These are phyloP conservation scores for Rachicladosporium sp. DNA, from an alignment of 2,329 filamentous ascomycete species.

Conservation along the genomic window DNA sequence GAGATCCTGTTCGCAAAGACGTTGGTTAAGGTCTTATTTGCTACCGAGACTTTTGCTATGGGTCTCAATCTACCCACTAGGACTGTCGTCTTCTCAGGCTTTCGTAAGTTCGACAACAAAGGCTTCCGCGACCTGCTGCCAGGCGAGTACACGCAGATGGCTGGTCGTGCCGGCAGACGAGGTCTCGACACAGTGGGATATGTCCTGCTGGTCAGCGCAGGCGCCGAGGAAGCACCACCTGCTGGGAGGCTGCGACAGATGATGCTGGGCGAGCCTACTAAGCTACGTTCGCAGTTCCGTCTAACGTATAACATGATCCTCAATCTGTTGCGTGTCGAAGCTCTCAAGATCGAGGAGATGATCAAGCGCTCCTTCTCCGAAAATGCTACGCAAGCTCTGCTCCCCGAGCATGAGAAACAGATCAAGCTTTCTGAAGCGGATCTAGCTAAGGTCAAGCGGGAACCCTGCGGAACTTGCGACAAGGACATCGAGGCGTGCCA, in stretches of 20 bases:
- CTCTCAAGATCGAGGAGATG: conserved; percentile 98
- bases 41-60: conserved; percentile 98
- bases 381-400: conserved; percentile 84
- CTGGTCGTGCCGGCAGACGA: conserved; percentile 81
- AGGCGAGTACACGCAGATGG: conserved; percentile 98
- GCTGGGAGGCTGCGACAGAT: conserved; percentile 75
- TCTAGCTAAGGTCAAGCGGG: conserved; percentile 77
- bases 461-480: conserved; percentile 73
- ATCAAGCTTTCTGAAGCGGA: conserved; percentile 87
- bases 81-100: conserved; percentile 95
- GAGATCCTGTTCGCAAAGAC: conserved; percentile 94
- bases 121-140: conserved; percentile 82
- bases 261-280: conserved; percentile 92
- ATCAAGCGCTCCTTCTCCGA: conserved; percentile 99
- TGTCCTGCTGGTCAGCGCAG: conserved; percentile 79
- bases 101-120: conserved; percentile 90
- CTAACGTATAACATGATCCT: conserved; percentile 99
- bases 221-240: conserved; percentile 76
- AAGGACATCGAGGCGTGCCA: conserved; percentile 69
- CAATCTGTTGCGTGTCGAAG: conserved; percentile 87
- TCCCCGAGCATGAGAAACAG: conserved; percentile 91
- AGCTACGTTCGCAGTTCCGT: conserved; percentile 88
- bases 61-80: conserved; percentile 89
- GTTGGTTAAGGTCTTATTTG: conserved; percentile 91
- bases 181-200: conserved; percentile 86